Evolutionary conservation across 2,329 filamentous ascomycete species (phyloP), one percentile per base, ranked within the genome.

Genomic region (Fusarium marasasianum): DNA sequence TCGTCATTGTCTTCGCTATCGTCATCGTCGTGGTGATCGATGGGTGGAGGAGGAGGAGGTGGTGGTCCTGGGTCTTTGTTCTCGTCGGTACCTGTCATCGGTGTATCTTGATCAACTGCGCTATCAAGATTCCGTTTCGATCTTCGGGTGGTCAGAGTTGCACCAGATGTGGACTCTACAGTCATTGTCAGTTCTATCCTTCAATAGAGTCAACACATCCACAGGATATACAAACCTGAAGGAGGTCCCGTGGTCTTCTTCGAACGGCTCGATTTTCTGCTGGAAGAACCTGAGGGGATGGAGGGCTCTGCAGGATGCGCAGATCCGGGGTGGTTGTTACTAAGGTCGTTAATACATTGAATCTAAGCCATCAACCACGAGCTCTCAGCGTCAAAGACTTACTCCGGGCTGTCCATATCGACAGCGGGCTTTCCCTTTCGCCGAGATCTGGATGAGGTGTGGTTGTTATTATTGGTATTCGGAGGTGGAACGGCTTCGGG

Each of bases 381-480:
- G 26, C 31, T 38, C 26, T 17, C 38, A 22, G 43, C 38, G 20
- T 37, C 31, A 31, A 50, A 54, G 50, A 81, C 81, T 76, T 88
- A 95, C 92, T 90, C 90, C 83, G 89, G 88, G 83, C 89, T 91
- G 80, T 93, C 94, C 93, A 95, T 96, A 80, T 87, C 88, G 81
- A 87, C 87, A 75, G 86, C 76, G 69, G 83, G 87, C 83, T 91
- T 92, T 79, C 87, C 89, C 82, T 89, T 92, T 79, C 84, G 89
- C 77, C 88, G 88, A 74, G 88, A 84, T 74, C 85, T 82, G 55
- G 86, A 80, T 77, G 54, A 78, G 79, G 81, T 76, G 55, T 68
- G 79, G 63, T 73, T 62, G 47, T 74, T 63, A 64, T 73, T 70
- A 47, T 78, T 77, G 67, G 26, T 53, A 54, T 63, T 44, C 24